Conservation (phyloP, 768 basidiomycete species). For the Collybia mongolica region DNA sequence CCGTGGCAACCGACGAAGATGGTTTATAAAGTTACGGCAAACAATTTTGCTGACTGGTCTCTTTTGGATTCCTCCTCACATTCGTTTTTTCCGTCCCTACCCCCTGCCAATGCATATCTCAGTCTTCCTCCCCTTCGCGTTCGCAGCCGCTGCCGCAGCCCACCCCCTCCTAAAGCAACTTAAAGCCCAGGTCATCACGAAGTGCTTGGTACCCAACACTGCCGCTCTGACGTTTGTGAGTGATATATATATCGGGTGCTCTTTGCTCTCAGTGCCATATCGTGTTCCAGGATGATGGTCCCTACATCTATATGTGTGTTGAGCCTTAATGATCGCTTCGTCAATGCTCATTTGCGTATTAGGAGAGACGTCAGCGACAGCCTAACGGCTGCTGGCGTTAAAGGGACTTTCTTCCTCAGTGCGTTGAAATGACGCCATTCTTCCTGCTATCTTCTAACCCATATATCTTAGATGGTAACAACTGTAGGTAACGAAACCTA, state of each 20-base stretch:
- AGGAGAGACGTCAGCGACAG: slow-evolving; percentile 31
- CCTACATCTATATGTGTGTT: slow-evolving; percentile 33
- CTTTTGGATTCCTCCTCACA: not conserved
- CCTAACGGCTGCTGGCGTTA: slow-evolving; percentile 19
- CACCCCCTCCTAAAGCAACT: slow-evolving; percentile 10
- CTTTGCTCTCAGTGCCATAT: not conserved
- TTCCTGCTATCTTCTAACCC: not conserved
- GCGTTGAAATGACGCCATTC: slow-evolving; percentile 1
- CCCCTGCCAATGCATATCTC: not conserved
- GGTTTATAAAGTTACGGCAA: too few relatives aligned
- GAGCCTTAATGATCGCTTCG: not conserved
- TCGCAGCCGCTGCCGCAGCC: slow-evolving; percentile 8
- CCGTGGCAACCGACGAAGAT: too few relatives aligned
- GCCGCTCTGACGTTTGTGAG: slow-evolving; percentile 41
- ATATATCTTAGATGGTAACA: slow-evolving; percentile 13
- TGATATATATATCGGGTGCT: not conserved
- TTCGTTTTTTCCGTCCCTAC: slow-evolving; percentile 1
- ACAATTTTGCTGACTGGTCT: too few relatives aligned
- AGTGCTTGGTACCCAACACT: slow-evolving; percentile 34
- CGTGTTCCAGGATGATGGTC: slow-evolving; percentile 39
- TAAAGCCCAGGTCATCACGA: slow-evolving; percentile 28
- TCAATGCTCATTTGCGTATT: not conserved
- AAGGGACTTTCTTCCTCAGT: slow-evolving; percentile 36
- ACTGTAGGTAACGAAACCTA: slow-evolving; percentile 6
- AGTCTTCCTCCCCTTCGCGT: slow-evolving; percentile 6